A percentile compares a stretch with the other conserved stretches of the same genome.
These are phyloP conservation scores for Neoascochyta sp. DNA, from an alignment of 2,329 filamentous ascomycete genomes.

Conservation along the genomic window DNA sequence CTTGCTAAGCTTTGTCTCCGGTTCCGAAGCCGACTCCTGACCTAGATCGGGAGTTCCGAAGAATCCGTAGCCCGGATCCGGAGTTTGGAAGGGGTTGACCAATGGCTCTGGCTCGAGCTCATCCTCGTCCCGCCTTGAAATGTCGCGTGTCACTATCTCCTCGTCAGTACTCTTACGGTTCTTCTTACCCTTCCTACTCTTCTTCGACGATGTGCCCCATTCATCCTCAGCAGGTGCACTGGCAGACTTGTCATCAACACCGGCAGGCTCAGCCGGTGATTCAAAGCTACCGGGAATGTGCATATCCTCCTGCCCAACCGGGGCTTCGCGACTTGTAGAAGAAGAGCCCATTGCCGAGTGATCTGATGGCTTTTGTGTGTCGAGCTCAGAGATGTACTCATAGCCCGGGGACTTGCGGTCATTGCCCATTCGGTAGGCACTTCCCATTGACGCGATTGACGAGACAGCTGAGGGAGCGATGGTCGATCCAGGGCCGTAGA, in stretches of 20 bases:
- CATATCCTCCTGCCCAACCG: constrained; percentile 56
- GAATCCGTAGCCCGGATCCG: no score
- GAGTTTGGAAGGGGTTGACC: no score
- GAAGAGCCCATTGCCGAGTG: constrained; percentile 23
- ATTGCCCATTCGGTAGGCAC: constrained; percentile 7
- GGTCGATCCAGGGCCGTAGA: constrained; percentile 19
- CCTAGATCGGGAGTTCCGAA: constrained; percentile 7
- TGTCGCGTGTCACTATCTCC: constrained; percentile 16
- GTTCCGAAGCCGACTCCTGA: constrained; percentile 11
- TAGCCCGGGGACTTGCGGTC: constrained; percentile 41
- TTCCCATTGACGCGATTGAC: constrained; percentile 18
- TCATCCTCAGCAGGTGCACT: constrained; percentile 21
- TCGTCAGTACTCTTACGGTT: constrained; percentile 23
- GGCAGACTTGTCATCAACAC: constrained; percentile 23
- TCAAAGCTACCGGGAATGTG: constrained; percentile 63
- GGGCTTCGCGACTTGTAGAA: constrained; percentile 36
- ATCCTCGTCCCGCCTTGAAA: constrained; percentile 8
- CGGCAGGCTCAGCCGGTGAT: constrained; percentile 13
- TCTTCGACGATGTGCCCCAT: constrained; percentile 11
- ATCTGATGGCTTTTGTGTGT: constrained; percentile 16
- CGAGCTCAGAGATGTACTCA: constrained; percentile 43
- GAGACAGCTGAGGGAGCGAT: constrained; percentile 19
- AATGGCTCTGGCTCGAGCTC: constrained; percentile 9
- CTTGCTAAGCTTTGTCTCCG: constrained; percentile 37
- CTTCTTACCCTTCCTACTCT: constrained; percentile 28